Evolutionary conservation across 2,329 filamentous ascomycete species (phyloP).

Genomic region (Huntiella abstrusa): DNA sequence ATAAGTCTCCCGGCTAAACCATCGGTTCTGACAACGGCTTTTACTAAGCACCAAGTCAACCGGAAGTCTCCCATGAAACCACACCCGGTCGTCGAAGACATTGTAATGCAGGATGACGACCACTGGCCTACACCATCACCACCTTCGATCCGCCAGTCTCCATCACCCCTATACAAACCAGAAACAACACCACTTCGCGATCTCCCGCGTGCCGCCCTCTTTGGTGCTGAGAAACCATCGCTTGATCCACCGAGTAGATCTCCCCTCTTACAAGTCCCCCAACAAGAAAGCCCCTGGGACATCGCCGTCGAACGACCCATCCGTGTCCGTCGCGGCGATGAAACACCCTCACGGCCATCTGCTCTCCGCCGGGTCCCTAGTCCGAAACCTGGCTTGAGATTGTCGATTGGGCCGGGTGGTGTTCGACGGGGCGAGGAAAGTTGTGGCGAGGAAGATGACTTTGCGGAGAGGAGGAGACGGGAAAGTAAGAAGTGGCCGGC

Average conservation of each 20-base stretch:
- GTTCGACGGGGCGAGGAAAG: background rate
- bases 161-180: background rate
- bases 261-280: background rate
- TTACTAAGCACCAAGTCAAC: background rate
- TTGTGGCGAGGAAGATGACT: background rate
- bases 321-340: slow-evolving; percentile 7
- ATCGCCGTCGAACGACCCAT: slow-evolving; percentile 6
- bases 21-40: background rate
- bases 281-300: slow-evolving; percentile 2
- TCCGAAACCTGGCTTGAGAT: slow-evolving; percentile 4
- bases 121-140: slow-evolving; percentile 6
- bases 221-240: background rate
- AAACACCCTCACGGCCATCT: slow-evolving; percentile 3
- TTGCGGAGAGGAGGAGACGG: background rate
- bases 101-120: background rate
- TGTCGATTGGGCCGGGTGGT: background rate
- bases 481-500: background rate
- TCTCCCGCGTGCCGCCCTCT: slow-evolving; percentile 2
- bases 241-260: background rate
- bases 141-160: background rate
- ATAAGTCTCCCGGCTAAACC: background rate
- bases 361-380: background rate
- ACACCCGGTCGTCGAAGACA: too few relatives aligned
- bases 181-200: slow-evolving; percentile 1
- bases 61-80: background rate